Base-by-base conservation (phyloP, 176 grass and related monocot genomes). In the Tillandsia leiboldiana region DNA sequence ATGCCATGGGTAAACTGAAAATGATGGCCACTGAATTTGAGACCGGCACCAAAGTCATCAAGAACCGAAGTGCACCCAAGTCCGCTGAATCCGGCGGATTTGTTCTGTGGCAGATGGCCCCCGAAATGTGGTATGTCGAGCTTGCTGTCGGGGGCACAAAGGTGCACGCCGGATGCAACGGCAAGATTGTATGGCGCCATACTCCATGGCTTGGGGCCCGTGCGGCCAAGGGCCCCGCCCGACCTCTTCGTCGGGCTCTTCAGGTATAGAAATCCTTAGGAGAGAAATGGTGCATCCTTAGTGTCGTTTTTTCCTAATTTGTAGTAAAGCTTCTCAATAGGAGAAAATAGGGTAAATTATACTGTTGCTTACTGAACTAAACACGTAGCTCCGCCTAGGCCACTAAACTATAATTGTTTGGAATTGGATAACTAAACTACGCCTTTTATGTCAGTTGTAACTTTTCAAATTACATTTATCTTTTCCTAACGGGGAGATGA, bases 41-140 rank as follows among this genome's bases (percentile, higher is more conserved):
- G 83, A 84, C 86, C 0, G 83, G 80, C 2, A 83, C 72, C 18
- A 84, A 84, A 17, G 77, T 86, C 9, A 78, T 93, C 47, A 89
- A 52, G 86, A 93, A 93, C 77, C 90, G 83, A 64, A 77, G 75
- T 66, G 80, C 51, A 1, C 70, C 83, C 0, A 84, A 80, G 63
- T 74, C 83, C 0, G 68, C 83, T 0, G 90, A 89, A 50, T 67
- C 80, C n/a, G 90, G 90, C n/a, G 79, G 86, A 15, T 93, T 93
- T 1, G 90, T 93, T 71, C 86, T 93, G 26, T 93, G 90, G 90
- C 83, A 89, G 77, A 93, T 93, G 90, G 86, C 83, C 9, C 90
- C 90, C 1, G 90, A 89, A 83, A 93, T 89, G 90, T 93, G 90
- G 90, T 93, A 93, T 74, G 87, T 93, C 56, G 90, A 93, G 71